A percentile compares a stretch with the other conserved stretches of the same genome.
Evolutionary conservation across 2,329 filamentous ascomycete genomes (phyloP).

Genomic region (Pseudocercospora cruenta): DNA sequence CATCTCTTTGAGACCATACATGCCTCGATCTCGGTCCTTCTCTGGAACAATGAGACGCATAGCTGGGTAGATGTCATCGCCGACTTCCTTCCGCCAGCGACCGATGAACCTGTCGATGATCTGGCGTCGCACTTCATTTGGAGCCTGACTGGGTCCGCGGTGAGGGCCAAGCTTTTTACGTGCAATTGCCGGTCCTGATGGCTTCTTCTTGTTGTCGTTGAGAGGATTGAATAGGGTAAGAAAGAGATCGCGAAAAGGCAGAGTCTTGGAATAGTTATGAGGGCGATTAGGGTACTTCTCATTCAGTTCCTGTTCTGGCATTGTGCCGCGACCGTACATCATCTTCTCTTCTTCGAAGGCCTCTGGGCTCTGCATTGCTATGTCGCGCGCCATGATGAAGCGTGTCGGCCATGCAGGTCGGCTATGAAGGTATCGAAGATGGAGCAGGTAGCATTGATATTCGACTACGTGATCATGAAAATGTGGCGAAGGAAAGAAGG

Average conservation of each 20-base stretch:
- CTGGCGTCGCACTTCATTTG: constrained; percentile 75
- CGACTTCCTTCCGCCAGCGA: constrained; percentile 85
- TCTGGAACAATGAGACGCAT: constrained; percentile 89
- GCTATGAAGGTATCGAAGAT: neutral
- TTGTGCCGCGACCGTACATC: constrained; percentile 52
- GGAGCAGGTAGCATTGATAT: neutral
- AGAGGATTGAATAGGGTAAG: constrained; percentile 79
- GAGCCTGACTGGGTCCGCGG: constrained; percentile 51
- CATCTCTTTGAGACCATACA: constrained; percentile 94
- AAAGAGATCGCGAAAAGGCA: constrained; percentile 81
- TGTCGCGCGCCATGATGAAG: constrained; percentile 20
- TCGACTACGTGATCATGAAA: too few relatives aligned
- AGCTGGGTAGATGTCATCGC: constrained; percentile 89
- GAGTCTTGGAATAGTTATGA: constrained; percentile 75
- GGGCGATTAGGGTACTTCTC: constrained; percentile 78
- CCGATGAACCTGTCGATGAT: constrained; percentile 86
- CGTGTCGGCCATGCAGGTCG: neutral
- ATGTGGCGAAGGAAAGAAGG: neutral
- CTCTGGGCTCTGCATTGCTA: constrained; percentile 46
- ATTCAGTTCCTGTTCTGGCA: constrained; percentile 53
- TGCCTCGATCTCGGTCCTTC: constrained; percentile 86
- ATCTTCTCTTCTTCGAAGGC: constrained; percentile 52
- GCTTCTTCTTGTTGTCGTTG: constrained; percentile 75
- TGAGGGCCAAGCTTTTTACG: constrained; percentile 64
- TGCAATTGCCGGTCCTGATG: constrained; percentile 57